phyloP scores from a whole-genome alignment of 2,329 filamentous ascomycete genomes.

The Dryadomyces quercus-mongolicae region DNA sequence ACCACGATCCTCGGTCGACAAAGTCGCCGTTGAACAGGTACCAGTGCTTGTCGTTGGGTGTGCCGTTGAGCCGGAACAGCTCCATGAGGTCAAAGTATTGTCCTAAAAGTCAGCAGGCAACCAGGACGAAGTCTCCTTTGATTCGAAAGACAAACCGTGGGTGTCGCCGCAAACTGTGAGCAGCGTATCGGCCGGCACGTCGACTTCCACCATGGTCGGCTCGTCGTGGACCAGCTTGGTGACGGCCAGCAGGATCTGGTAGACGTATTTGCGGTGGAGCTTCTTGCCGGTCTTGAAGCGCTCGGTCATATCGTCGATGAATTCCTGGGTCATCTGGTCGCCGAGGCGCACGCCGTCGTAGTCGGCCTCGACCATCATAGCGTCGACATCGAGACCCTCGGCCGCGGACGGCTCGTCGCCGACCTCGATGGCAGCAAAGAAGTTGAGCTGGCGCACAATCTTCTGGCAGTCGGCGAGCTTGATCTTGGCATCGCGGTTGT shows the following conservation, averaged over 20 bases:
- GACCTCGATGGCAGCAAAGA: slow-evolving; percentile 90
- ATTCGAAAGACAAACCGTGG: slow-evolving; percentile 63
- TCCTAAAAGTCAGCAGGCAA: slow-evolving; percentile 35
- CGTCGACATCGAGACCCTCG: slow-evolving; percentile 77
- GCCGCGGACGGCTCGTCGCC: slow-evolving; percentile 85
- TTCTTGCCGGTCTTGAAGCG: slow-evolving; percentile 95
- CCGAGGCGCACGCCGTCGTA: slow-evolving; percentile 78
- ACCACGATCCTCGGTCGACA: slow-evolving; percentile 95
- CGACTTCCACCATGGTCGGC: slow-evolving; percentile 91
- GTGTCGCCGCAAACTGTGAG: slow-evolving; percentile 96
- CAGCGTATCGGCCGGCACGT: slow-evolving; percentile 62
- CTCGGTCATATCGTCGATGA: slow-evolving; percentile 94
- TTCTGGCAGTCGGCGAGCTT: slow-evolving; percentile 92
- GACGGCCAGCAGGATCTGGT: slow-evolving; percentile 85
- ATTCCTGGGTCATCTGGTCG: slow-evolving; percentile 85
- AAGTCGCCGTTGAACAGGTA: slow-evolving; percentile 99
- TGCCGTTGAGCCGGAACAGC: slow-evolving; percentile 84
- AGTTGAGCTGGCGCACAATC: slow-evolving; percentile 81
- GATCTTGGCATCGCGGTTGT: slow-evolving; percentile 80
- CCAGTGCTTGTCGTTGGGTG: slow-evolving; percentile 72
- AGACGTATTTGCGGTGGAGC: slow-evolving; percentile 91
- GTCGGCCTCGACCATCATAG: slow-evolving; percentile 66
- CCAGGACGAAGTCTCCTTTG: too few relatives aligned
- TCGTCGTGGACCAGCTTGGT: slow-evolving; percentile 86
- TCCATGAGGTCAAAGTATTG: slow-evolving; percentile 98